Base-by-base conservation (phyloP, 768 basidiomycete genomes). In the Neoboletus brunneissimus region DNA sequence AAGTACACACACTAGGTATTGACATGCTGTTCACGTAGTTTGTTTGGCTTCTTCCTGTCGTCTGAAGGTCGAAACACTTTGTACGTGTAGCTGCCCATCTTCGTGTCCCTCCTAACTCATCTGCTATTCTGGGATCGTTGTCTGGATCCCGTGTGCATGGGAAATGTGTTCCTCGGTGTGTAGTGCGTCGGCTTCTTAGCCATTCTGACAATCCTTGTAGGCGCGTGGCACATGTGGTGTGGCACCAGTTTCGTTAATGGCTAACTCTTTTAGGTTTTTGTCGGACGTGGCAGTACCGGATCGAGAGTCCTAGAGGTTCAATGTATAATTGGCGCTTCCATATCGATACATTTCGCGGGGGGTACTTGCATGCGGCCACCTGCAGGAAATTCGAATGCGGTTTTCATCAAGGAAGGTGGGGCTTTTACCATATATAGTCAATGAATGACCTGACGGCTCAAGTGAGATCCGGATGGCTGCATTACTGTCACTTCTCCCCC, bases 401-500 rank as follows among this genome's bases (percentile, higher is more conserved):
- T 35, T 40, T 56, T 51, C 50, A 51, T 44, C n/a, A 48, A 51
- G 38, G 46, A 51, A 45, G 46, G 45, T 45, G 38, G 13, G 37
- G 25, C 35, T n/a, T 44, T 37, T 48, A 13, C 50, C 53, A 38
- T 38, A 51, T 58, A 50, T 43, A 38, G 57, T 9, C 23, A 51
- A 63, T 47, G 46, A 48, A 45, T 52, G 12, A 38, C 55, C n/a
- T 15, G 42, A 47, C 12, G 4, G 27, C 3, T 48, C 37, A 53
- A 42, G 25, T 51, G 55, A 63, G 61, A 60, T 63, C 61, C 54
- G 58, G 44, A 18, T n/a, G 37, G 18, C 8, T 38, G 37, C 37
- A 49, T 27, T 18, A 20, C 50, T 32, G n/a, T 44, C 48, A 38
- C 48, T 22, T 57, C 25, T 27, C 27, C 47, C 29, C 20, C 27